phyloP scores from a whole-genome alignment of 768 basidiomycete genomes.

The Tylopilus felleus region DNA sequence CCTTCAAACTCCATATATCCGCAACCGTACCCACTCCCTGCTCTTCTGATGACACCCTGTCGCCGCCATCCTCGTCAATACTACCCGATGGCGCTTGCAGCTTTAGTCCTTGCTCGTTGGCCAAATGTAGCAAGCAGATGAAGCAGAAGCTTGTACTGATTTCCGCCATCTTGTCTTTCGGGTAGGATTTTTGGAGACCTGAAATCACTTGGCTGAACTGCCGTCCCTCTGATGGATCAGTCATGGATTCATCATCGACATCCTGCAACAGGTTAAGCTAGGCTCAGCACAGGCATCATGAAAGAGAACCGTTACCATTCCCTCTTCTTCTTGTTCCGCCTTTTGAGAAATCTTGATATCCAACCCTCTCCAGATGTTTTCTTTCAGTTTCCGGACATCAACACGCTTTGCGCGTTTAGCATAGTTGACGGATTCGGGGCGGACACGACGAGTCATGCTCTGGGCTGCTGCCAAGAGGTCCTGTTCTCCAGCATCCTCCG shows the following conservation, averaged over 20 bases:
- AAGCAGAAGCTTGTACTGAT: conserved; percentile 99
- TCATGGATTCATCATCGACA: conserved; percentile 47
- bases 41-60: conserved; percentile 33
- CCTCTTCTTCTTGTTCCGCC: conserved; percentile 39
- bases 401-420: conserved; percentile 95
- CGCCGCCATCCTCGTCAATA: conserved; percentile 33
- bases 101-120: conserved; percentile 93
- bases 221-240: conserved; percentile 63
- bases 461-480: conserved; percentile 85
- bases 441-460: conserved; percentile 68
- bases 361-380: conserved; percentile 94
- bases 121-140: conserved; percentile 93
- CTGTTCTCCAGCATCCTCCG: conserved; percentile 69
- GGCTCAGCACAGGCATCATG: background rate
- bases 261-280: conserved; percentile 39
- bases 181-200: conserved; percentile 78
- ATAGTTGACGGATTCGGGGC: conserved; percentile 89
- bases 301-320: conserved; percentile 48
- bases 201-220: conserved; percentile 81
- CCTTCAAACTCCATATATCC: conserved; percentile 74
- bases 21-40: conserved; percentile 51
- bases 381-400: conserved; percentile 94
- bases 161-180: conserved; percentile 92
- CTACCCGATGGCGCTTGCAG: conserved; percentile 53
- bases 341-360: conserved; percentile 61